Evolutionary conservation across 306 rosid genomes (phyloP).

Genomic region (Gastrolobium villosum): DNA sequence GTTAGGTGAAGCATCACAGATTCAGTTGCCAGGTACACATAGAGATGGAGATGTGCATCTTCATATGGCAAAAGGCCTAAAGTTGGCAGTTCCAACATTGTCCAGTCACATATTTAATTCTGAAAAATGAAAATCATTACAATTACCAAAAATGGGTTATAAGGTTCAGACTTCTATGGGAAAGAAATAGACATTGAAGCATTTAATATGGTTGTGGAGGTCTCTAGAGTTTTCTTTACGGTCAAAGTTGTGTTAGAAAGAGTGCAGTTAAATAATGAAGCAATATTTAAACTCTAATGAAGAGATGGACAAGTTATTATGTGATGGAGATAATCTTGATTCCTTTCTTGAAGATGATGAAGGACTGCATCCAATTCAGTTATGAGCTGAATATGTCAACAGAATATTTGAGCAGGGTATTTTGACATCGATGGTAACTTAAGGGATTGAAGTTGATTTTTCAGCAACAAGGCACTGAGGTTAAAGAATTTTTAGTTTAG

Average conservation of each 20-base stretch:
- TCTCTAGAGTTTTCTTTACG: not conserved
- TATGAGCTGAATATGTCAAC: not conserved
- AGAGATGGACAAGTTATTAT: not conserved
- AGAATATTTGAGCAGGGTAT: not conserved
- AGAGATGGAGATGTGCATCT: not conserved
- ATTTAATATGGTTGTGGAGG: not conserved
- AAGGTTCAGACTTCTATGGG: not conserved
- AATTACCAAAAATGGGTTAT: not conserved
- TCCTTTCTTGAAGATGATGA: not conserved
- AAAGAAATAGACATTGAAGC: not conserved
- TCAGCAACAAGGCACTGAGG: not conserved
- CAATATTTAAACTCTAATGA: not conserved
- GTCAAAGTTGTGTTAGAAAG: not conserved
- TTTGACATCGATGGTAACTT: not conserved
- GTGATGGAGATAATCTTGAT: not conserved
- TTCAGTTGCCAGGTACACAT: not conserved
- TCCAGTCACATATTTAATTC: not conserved
- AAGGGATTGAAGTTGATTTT: not conserved
- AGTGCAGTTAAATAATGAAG: not conserved
- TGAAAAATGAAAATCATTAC: not conserved
- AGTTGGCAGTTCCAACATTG: not conserved
- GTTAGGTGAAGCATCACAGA: not conserved
- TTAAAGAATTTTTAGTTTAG: not conserved
- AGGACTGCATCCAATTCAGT: not conserved
- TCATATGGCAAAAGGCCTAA: not conserved